Evolutionary conservation across 129 eudicot genomes (phyloP).

Genomic region (Helichrysum umbraculigerum): DNA sequence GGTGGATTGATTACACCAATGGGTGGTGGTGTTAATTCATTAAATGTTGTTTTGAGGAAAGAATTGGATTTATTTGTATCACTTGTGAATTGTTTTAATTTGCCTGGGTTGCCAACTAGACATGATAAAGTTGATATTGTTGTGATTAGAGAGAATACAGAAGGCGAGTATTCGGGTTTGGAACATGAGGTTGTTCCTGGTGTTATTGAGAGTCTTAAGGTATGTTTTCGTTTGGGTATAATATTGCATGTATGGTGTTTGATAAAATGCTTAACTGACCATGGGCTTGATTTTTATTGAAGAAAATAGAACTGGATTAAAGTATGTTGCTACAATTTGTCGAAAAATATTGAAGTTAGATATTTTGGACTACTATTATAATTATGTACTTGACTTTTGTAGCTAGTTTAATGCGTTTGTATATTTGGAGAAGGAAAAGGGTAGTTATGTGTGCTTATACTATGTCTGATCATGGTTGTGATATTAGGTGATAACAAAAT

Average conservation of each 20-base stretch:
- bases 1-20: slow-evolving; percentile 70
- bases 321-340: too few relatives aligned
- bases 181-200: slow-evolving; percentile 93
- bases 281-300: not conserved
- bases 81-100: slow-evolving; percentile 71
- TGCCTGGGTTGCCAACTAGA: slow-evolving; percentile 67
- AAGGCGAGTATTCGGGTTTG: slow-evolving; percentile 83
- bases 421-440: not conserved
- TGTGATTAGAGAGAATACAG: slow-evolving; percentile 88
- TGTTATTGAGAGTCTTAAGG: slow-evolving; percentile 88
- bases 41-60: slow-evolving; percentile 58
- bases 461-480: slow-evolving; percentile 28
- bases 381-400: too few relatives aligned
- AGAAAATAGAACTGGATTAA: not conserved
- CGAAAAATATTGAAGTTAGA: too few relatives aligned
- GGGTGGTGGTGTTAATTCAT: slow-evolving; percentile 73
- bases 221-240: not conserved
- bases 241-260: slow-evolving; percentile 3
- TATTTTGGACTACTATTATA: too few relatives aligned
- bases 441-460: not conserved
- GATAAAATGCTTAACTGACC: slow-evolving; percentile 24
- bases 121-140: slow-evolving; percentile 83
- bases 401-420: too few relatives aligned
- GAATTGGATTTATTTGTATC: slow-evolving; percentile 66
- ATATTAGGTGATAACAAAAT: slow-evolving; percentile 80